Conservation (phyloP, 495 filamentous ascomycete species). For the Hypoxylon fuscum region DNA sequence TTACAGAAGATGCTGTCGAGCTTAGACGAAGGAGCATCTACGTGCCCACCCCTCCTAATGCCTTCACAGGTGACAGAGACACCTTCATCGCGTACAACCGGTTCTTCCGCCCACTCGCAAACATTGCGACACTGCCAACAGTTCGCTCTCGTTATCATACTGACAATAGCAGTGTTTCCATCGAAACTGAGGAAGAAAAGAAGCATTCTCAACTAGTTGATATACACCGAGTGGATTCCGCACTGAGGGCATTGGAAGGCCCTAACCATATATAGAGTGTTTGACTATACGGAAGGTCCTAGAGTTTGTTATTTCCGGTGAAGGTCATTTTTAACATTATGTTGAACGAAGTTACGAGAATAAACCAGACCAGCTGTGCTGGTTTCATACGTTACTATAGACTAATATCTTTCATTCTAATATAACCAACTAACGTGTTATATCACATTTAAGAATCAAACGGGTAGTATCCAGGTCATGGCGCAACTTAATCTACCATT, state of each 20-base stretch:
- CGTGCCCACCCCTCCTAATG: slow-evolving; percentile 62
- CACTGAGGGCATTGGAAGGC: not conserved
- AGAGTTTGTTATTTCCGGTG: no score
- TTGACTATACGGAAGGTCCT: no score
- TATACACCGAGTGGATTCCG: slow-evolving; percentile 1
- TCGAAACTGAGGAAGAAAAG: slow-evolving; percentile 12
- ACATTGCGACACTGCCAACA: slow-evolving; percentile 38
- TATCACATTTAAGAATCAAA: no score
- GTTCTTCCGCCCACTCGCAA: slow-evolving; percentile 57
- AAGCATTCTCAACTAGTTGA: slow-evolving; percentile 9
- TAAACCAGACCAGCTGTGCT: not conserved
- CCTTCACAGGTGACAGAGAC: slow-evolving; percentile 47
- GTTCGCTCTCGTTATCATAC: slow-evolving; percentile 18
- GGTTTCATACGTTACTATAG: no score
- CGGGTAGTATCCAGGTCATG: no score
- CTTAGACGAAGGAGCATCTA: slow-evolving; percentile 59
- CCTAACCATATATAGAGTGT: not conserved
- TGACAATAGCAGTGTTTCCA: slow-evolving; percentile 17
- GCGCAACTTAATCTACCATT: no score
- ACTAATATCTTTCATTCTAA: no score
- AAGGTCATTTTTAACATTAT: no score
- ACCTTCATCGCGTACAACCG: slow-evolving; percentile 64
- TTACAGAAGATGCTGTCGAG: slow-evolving; percentile 63
- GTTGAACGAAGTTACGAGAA: no score
- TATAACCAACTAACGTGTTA: no score